Evolutionary conservation across 2,329 filamentous ascomycete genomes (phyloP).

Genomic region (Elsinoe fawcettii): DNA sequence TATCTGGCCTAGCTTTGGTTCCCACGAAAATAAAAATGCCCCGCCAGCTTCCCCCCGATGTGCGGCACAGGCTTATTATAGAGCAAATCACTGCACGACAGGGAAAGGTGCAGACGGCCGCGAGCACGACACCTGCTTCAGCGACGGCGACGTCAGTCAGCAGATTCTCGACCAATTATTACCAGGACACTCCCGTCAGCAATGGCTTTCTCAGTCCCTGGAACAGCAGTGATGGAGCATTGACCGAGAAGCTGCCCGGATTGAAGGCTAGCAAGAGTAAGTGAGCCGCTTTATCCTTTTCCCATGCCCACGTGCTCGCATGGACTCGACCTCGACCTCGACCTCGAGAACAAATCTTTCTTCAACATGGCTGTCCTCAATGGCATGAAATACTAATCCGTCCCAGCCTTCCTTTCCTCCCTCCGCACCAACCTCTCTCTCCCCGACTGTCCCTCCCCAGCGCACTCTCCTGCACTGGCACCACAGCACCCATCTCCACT

Average conservation of each 20-base stretch:
- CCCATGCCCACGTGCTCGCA: slow-evolving; percentile 1
- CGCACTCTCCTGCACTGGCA: slow-evolving; percentile 34
- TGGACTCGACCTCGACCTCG: background rate
- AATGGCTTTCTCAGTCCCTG: slow-evolving; percentile 11
- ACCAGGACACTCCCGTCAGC: background rate
- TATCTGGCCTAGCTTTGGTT: background rate
- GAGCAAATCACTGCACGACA: slow-evolving; percentile 15
- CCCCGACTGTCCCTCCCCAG: slow-evolving; percentile 31
- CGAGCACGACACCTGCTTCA: background rate
- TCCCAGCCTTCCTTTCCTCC: slow-evolving; percentile 71
- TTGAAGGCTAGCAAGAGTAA: slow-evolving; percentile 9
- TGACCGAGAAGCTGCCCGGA: slow-evolving; percentile 6
- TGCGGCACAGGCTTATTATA: slow-evolving; percentile 17
- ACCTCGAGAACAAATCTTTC: background rate
- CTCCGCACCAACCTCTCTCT: slow-evolving; percentile 73
- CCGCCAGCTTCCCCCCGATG: slow-evolving; percentile 7
- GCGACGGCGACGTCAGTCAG: background rate
- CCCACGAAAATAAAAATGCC: slow-evolving; percentile 15
- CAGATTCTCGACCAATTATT: background rate
- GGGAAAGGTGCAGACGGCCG: slow-evolving; percentile 1
- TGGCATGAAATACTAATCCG: slow-evolving; percentile 9
- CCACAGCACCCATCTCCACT: slow-evolving; percentile 53
- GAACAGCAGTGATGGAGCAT: background rate
- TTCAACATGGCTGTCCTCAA: background rate
- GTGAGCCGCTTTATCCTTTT: background rate